Base-by-base conservation (phyloP, 345 rosid genomes). In the Tarenaya hassleriana region DNA sequence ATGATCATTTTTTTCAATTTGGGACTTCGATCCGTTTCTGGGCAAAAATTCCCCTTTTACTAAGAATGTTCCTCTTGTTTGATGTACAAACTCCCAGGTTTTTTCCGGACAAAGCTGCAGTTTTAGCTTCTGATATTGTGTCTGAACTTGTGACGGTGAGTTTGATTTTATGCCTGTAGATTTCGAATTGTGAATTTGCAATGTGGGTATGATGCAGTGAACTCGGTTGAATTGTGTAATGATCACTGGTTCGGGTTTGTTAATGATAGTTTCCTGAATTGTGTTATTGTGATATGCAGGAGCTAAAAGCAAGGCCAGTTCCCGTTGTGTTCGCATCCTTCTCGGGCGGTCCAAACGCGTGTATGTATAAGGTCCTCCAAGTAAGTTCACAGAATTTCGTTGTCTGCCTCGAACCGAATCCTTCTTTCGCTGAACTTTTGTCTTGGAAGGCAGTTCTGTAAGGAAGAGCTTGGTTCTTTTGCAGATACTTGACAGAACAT, bases 361-460 rank as follows among this genome's bases (percentile, higher is more conserved):
- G 96, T 68, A 81, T 87, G 95, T 84, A 81, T 68, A 87, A 83
- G 71, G 81, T 81, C 70, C 86, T 92, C 68, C 94, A 87, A 90
- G 98, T 84, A 81, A 59, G 43, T 5, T 37, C 37, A 31, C 32
- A 46, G 29, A 19, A 7, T 47, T 54, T 15, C 54, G 12, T 8
- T 47, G 32, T 19, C 32, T 41, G 18, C 33, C 0, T 2, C 17
- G 14, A 42, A 7, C 43, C 35, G 9, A 1, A 62, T 45, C 47
- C 13, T 20, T 48, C 9, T 13, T 37, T 1, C 31, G 40, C 11
- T 14, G 17, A 45, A 13, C 29, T 24, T 24, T 24, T 24, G 3
- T 37, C 41, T 37, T 8, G 3, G 8, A 10, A 10, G 11, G 3
- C 41, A 37, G 4, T 37, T 37, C 4, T 2, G 15, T 37, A 10